These are phyloP conservation scores for Carallia pectinifolia DNA, from an alignment of 345 rosid species.

Conservation along the genomic window DNA sequence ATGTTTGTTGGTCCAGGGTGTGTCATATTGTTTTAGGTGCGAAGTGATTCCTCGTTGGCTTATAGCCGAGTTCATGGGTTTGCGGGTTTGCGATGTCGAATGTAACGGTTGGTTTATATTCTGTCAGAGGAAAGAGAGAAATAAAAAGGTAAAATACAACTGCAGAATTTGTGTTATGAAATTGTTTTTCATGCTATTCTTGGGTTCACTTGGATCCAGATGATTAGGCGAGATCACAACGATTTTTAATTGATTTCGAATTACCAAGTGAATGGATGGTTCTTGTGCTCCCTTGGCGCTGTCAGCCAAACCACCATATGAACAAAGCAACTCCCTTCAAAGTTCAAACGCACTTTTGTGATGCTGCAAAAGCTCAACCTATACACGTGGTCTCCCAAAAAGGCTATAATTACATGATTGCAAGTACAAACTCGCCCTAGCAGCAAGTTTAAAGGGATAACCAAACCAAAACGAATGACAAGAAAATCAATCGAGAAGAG, in stretches of 20 bases:
- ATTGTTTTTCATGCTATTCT: neutral
- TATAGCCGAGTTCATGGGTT: slow-evolving; percentile 9
- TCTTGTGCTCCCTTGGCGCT: no score
- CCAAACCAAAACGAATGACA: neutral
- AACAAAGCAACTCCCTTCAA: no score
- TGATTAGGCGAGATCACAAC: no score
- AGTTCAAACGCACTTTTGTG: no score
- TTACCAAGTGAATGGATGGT: no score
- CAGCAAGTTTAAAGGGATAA: neutral
- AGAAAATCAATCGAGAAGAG: neutral
- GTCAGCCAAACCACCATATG: no score
- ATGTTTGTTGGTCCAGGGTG: neutral
- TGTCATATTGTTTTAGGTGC: slow-evolving; percentile 5
- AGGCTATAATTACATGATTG: neutral
- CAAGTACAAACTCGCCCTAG: neutral
- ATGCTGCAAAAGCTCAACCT: neutral
- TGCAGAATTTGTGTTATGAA: slow-evolving; percentile 1
- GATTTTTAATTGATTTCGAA: no score
- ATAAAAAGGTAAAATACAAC: slow-evolving; percentile 6
- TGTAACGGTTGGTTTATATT: slow-evolving; percentile 2
- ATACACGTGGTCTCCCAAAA: neutral
- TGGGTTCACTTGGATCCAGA: no score
- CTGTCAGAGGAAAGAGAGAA: neutral
- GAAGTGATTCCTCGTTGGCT: slow-evolving; percentile 15
- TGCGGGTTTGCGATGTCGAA: slow-evolving; percentile 12